Base-by-base conservation (phyloP, 129 eudicot species). In the carrot (Daucus carota) region DNA sequence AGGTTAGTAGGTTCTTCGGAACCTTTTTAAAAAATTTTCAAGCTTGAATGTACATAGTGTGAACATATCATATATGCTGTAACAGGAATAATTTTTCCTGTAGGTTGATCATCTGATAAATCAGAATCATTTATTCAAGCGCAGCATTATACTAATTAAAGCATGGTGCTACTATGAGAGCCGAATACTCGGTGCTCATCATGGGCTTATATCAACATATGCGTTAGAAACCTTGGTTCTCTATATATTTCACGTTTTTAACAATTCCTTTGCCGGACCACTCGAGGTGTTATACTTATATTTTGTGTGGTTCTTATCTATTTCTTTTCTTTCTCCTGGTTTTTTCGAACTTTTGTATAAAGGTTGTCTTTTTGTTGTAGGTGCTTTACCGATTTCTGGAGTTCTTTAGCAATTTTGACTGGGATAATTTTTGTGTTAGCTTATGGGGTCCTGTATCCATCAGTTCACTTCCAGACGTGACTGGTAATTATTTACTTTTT, bases 131-230 rank as follows among this genome's bases (percentile, higher is more conserved):
- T 80, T 94, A 70, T 91, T 94, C 78, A 94, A 94, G 81, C 93
- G 99, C 33, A 94, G 99, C 85, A 82, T 94, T 79, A 94, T 94
- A 84, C 86, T 94, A 83, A 94, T 94, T 46, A 94, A 94, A 81
- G 99, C 99, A 0, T 94, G 99, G 99, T 94, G 99, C 80, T 94
- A 94, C 73, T 94, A 94, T 45, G 99, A 94, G 84, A 94, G 99
- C 78, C 97, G 99, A 24, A 87, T 94, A 81, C 78, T 94, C 71
- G 99, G 99, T 54, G 99, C 99, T 72, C 97, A 89, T 80, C 97
- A 94, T 74, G 99, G 99, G 42, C 97, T 94, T 70, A 91, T 94
- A 42, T 94, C 99, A 65, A 94, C 99, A 74, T 94, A 94, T 76
- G 99, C 99, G 71, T 81, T 94, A 47, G 99, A 94, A 84, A 94